Percentiles rank a stretch among this genome's conserved stretches.
phyloP scores from a whole-genome alignment of 176 grass and related monocot genomes.

The Alloteropsis semialata region DNA sequence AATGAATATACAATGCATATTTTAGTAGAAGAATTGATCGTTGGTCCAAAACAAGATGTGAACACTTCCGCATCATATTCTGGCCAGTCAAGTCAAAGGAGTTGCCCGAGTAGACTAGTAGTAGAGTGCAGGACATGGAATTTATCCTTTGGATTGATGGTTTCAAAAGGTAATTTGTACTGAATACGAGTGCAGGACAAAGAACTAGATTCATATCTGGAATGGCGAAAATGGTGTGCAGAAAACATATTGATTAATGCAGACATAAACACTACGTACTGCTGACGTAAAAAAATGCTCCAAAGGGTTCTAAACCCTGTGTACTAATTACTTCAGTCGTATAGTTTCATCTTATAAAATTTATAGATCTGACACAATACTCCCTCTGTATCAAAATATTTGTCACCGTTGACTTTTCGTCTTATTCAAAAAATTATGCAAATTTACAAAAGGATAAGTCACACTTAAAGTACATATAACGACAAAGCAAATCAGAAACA shows the following conservation, averaged over 20 bases:
- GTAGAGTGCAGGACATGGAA: neutral
- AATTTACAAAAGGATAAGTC: no score
- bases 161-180: constrained; percentile 3
- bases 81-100: constrained; percentile 15
- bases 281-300: neutral
- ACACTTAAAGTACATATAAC: no score
- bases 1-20: neutral
- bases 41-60: constrained; percentile 19
- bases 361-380: neutral
- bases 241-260: neutral
- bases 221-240: neutral
- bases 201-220: neutral
- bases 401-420: no score
- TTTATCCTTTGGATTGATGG: constrained; percentile 6
- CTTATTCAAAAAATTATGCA: no score
- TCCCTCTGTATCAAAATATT: no score
- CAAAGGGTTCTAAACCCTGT: neutral
- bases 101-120: neutral
- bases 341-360: neutral
- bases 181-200: neutral
- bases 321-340: neutral
- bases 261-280: neutral
- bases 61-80: neutral
- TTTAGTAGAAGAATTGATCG: neutral
- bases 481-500: no score